Evolutionary conservation across 2,329 filamentous ascomycete species (phyloP).

Genomic region (Torrubiella hemipterigena): DNA sequence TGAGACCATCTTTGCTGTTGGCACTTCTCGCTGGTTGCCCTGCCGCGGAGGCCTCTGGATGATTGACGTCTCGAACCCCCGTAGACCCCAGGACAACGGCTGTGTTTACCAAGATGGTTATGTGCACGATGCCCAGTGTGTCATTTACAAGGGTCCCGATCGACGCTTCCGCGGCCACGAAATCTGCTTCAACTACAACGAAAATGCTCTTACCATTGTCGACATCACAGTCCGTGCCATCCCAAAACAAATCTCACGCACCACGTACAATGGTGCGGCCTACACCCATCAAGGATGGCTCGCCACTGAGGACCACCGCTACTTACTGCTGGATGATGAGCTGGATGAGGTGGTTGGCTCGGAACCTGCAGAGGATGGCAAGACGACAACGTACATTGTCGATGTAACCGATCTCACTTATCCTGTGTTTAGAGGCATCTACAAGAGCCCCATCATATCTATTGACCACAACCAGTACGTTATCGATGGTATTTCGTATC

Average conservation of each 20-base stretch:
- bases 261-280: conserved; percentile 38
- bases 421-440: conserved; percentile 26
- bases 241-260: conserved; percentile 34
- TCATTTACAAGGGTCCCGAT: not conserved
- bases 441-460: conserved; percentile 21
- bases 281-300: conserved; percentile 47
- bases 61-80: conserved; percentile 23
- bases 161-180: conserved; percentile 1
- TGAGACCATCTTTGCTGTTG: conserved; percentile 27
- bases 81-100: not conserved
- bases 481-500: conserved; percentile 26
- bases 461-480: conserved; percentile 37
- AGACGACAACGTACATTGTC: conserved; percentile 37
- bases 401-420: conserved; percentile 27
- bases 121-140: not conserved
- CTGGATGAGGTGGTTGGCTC: conserved; percentile 33
- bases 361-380: conserved; percentile 22
- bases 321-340: conserved; percentile 38
- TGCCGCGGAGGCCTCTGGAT: conserved; percentile 38
- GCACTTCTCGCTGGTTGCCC: conserved; percentile 12
- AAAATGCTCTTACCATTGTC: conserved; percentile 18
- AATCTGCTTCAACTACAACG: conserved; percentile 15
- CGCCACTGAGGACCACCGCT: conserved; percentile 28
- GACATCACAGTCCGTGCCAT: conserved; percentile 35
- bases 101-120: not conserved